A percentile compares a stretch with the other conserved stretches of the same genome.
phyloP scores from a whole-genome alignment of 78 protist species.

The Cavenderia fasciculata region DNA sequence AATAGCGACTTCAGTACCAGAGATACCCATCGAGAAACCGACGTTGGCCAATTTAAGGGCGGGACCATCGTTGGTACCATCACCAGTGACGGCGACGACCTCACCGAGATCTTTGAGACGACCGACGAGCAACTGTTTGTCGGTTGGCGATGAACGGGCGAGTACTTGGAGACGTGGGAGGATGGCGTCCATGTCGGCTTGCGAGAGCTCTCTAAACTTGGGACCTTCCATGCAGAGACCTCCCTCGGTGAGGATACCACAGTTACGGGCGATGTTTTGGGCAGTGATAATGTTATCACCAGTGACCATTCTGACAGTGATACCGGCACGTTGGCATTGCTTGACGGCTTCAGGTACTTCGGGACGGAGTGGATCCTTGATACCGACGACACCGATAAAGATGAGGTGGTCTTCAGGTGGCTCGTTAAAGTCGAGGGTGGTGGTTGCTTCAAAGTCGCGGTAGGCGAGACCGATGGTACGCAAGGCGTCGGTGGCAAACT shows the following conservation, averaged over 20 bases:
- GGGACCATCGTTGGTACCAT: conserved; percentile 99
- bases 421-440: neutral
- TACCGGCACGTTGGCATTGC: conserved; percentile 93
- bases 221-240: conserved; percentile 91
- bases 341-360: conserved; percentile 94
- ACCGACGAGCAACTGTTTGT: conserved; percentile 94
- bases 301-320: conserved; percentile 98
- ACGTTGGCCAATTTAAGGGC: conserved; percentile 96
- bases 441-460: conserved; percentile 4
- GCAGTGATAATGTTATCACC: conserved; percentile 99
- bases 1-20: conserved; percentile 93
- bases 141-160: conserved; percentile 95
- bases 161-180: conserved; percentile 90
- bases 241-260: conserved; percentile 90
- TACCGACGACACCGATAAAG: conserved; percentile 93
- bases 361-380: conserved; percentile 96
- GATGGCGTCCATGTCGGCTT: conserved; percentile 81
- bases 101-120: conserved; percentile 78
- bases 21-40: conserved; percentile 98
- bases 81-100: conserved; percentile 98
- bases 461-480: conserved; percentile 94
- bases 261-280: conserved; percentile 90
- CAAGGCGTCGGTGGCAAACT: conserved; percentile 85
- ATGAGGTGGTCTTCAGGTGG: conserved; percentile 73
- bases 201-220: conserved; percentile 85